Evolutionary conservation across 805 yeast genomes (phyloP).

Genomic region (Candida cerambycidarum): DNA sequence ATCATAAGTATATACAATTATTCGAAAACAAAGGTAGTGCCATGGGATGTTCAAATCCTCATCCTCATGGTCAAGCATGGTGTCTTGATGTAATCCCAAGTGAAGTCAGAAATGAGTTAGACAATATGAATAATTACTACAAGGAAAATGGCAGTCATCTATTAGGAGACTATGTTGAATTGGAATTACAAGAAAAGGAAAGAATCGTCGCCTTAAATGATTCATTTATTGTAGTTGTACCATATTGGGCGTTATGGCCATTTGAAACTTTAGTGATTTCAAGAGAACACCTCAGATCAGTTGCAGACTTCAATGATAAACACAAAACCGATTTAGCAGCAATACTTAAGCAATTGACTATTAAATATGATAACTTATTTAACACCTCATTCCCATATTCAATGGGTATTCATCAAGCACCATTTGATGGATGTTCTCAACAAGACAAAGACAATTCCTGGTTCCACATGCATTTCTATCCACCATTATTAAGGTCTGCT

Average conservation of each 20-base stretch:
- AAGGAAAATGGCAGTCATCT: slow-evolving; percentile 44
- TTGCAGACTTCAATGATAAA: slow-evolving; percentile 45
- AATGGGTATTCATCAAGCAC: slow-evolving; percentile 81
- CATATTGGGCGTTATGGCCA: slow-evolving; percentile 85
- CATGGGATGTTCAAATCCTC: slow-evolving; percentile 83
- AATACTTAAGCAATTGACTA: slow-evolving; percentile 52
- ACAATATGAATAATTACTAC: slow-evolving; percentile 48
- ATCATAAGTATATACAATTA: slow-evolving; percentile 63
- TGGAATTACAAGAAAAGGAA: slow-evolving; percentile 50
- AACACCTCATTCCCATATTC: slow-evolving; percentile 73
- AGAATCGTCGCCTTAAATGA: slow-evolving; percentile 62
- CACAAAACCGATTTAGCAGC: slow-evolving; percentile 58
- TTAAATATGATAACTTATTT: slow-evolving; percentile 69
- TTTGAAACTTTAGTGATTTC: slow-evolving; percentile 67
- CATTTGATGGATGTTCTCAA: slow-evolving; percentile 42
- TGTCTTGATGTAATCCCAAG: slow-evolving; percentile 63
- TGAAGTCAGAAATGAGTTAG: slow-evolving; percentile 61
- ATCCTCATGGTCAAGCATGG: slow-evolving; percentile 86
- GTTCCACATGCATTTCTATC: slow-evolving; percentile 77
- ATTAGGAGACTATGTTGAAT: slow-evolving; percentile 59
- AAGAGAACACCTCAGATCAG: slow-evolving; percentile 52
- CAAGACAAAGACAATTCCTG: slow-evolving; percentile 44
- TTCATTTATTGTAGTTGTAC: slow-evolving; percentile 65
- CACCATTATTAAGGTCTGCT: slow-evolving; percentile 73
- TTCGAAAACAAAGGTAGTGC: slow-evolving; percentile 78